Base-by-base conservation (phyloP, 169 alveolate genomes). In the Plasmodium malariae region DNA sequence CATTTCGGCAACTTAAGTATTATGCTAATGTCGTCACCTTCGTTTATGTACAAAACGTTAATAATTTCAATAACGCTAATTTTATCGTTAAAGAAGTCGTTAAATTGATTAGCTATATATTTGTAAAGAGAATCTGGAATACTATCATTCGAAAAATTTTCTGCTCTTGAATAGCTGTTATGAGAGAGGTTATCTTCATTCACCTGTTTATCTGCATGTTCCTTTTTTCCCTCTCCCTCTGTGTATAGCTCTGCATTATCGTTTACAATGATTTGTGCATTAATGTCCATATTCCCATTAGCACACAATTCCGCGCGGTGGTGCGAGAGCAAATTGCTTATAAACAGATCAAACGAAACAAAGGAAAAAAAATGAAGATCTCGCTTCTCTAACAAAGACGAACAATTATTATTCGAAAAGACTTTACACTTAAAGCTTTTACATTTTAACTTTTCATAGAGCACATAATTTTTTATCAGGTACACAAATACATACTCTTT, bases 311-410 rank as follows among this genome's bases (percentile, higher is more conserved):
- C 37, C 9, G 65, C 1, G 40, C 19, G 24, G 6, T 49, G 21
- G 45, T 26, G 21, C 45, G 30, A 63, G n/a, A 34, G 19, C 11
- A 48, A 63, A 0, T 57, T 36, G 28, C 30, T 62, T 55, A 78
- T 40, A 55, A 78, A 63, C 34, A 78, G 7, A 12, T 49, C 43
- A 19, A 78, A 30, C 45, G 28, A 63, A 17, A 78, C 51, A 45
- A 65, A n/a, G n/a, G 78, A 78, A 55, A 62, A 78, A 78, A 78
- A 78, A 32, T 32, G 65, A 68, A 26, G 55, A 60, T 51, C 68
- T 17, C 30, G 54, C 14, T 63, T 37, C 32, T 24, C 9, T 55
- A 19, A 48, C 3, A 32, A 62, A 43, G 63, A 63, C 12, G 34
- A 43, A n/a, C n/a, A n/a, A 3, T 49, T 54, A 55, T 17, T 37